phyloP scores from a whole-genome alignment of 2,329 filamentous ascomycete genomes.

The Aureobasidium pullulans region DNA sequence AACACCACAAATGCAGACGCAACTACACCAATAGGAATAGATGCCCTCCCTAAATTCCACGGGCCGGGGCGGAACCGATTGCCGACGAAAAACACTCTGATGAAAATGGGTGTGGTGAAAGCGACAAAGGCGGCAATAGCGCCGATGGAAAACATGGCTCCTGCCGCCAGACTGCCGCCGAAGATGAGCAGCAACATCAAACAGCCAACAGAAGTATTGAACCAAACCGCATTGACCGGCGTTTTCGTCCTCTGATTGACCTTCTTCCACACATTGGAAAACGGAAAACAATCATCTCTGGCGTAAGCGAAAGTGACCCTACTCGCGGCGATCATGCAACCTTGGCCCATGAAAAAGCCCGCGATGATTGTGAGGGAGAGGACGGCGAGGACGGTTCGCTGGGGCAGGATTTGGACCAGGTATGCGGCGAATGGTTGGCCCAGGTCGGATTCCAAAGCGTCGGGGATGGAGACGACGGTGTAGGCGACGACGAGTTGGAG shows the following conservation, averaged over 20 bases:
- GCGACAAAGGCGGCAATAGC: slow-evolving; percentile 61
- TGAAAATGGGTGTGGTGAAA: slow-evolving; percentile 52
- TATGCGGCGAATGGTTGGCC: slow-evolving; percentile 67
- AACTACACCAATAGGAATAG: slow-evolving; percentile 48
- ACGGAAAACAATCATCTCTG: slow-evolving; percentile 63
- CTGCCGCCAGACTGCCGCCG: slow-evolving; percentile 54
- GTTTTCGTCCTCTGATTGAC: slow-evolving; percentile 57
- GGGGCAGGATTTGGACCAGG: slow-evolving; percentile 56
- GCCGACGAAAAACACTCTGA: slow-evolving; percentile 53
- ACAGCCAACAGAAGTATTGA: slow-evolving; percentile 55
- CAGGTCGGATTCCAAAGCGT: slow-evolving; percentile 52
- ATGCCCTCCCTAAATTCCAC: slow-evolving; percentile 59
- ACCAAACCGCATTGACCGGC: slow-evolving; percentile 64
- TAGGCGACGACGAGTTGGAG: slow-evolving; percentile 63
- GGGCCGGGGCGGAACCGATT: slow-evolving; percentile 59
- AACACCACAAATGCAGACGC: slow-evolving; percentile 55
- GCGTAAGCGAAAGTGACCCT: slow-evolving; percentile 50
- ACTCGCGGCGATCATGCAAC: slow-evolving; percentile 57
- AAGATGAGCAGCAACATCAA: slow-evolving; percentile 58
- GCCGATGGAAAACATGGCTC: slow-evolving; percentile 63
- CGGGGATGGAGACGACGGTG: slow-evolving; percentile 57
- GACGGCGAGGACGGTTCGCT: slow-evolving; percentile 54
- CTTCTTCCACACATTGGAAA: slow-evolving; percentile 50
- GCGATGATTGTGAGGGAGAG: slow-evolving; percentile 61
- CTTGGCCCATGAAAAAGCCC: slow-evolving; percentile 65